Evolutionary conservation across 1,284 basidiomycete genomes (phyloP).

Genomic region (Cutaneotrichosporon mucoides): DNA sequence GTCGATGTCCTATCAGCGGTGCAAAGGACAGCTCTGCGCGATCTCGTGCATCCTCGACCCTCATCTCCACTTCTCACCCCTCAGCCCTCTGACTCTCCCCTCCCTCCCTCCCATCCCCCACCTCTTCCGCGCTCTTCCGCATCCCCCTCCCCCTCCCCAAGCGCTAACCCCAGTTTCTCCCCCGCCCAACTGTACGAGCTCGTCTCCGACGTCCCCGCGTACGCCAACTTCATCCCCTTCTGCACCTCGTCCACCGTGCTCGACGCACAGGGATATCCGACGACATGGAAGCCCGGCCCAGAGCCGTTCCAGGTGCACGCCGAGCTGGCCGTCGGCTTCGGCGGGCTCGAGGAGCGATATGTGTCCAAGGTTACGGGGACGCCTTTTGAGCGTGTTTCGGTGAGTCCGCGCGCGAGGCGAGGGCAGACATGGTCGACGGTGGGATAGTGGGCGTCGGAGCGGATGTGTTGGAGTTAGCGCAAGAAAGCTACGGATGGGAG

Average conservation of each 20-base stretch:
- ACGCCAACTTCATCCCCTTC: conserved; percentile 83
- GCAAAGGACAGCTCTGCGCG: too few relatives aligned
- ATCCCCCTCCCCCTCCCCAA: too few relatives aligned
- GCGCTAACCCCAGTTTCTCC: conserved; percentile 56
- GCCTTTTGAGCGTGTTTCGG: conserved; percentile 73
- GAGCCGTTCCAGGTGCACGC: conserved; percentile 63
- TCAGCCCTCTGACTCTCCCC: too few relatives aligned
- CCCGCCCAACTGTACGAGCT: conserved; percentile 74
- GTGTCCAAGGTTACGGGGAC: conserved; percentile 74
- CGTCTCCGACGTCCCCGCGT: conserved; percentile 82
- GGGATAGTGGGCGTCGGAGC: too few relatives aligned
- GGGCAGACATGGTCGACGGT: too few relatives aligned
- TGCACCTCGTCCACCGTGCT: conserved; percentile 74
- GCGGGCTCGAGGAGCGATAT: conserved; percentile 82
- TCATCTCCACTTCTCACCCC: too few relatives aligned
- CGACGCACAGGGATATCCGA: conserved; percentile 25
- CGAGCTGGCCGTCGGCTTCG: conserved; percentile 83
- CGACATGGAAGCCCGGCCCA: conserved; percentile 40
- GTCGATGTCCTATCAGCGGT: too few relatives aligned
- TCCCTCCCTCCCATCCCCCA: too few relatives aligned
- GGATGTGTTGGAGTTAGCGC: too few relatives aligned
- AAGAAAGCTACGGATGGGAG: too few relatives aligned
- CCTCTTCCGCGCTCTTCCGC: too few relatives aligned
- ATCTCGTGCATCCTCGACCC: too few relatives aligned
- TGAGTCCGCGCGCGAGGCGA: conserved; percentile 46